Conservation (phyloP, 1,284 basidiomycete genomes). For the Apiotrichum siamense region DNA sequence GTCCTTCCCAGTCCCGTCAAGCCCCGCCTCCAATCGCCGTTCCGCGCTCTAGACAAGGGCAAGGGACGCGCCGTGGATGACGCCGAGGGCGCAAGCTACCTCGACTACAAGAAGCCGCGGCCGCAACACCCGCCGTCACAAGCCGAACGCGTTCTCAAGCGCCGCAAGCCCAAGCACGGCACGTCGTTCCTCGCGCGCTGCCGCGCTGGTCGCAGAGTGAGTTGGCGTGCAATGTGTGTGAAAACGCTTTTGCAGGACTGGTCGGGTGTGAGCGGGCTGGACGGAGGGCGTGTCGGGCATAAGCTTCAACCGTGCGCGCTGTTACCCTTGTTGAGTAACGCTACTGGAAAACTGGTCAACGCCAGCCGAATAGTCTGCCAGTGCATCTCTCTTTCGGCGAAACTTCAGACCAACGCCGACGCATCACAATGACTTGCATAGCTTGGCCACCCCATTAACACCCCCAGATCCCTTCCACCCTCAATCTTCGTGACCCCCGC, state of each 20-base stretch:
- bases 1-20: background rate
- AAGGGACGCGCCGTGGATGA: slow-evolving; percentile 7
- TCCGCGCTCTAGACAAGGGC: slow-evolving; percentile 3
- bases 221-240: no score
- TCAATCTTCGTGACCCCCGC: background rate
- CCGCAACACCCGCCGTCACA: background rate
- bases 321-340: no score
- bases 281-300: no score
- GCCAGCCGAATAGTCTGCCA: no score
- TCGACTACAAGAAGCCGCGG: background rate
- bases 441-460: background rate
- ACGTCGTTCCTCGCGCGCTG: background rate
- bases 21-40: no score
- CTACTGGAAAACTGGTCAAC: no score
- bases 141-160: background rate
- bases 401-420: background rate
- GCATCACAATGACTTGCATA: background rate
- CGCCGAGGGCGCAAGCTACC: background rate
- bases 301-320: no score
- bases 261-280: no score
- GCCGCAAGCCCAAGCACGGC: background rate
- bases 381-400: no score
- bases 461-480: background rate
- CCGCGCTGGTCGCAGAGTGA: background rate
- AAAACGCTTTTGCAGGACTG: no score